Evolutionary conservation across 2,329 filamentous ascomycete species (phyloP).

Genomic region (Colletotrichum sp.): DNA sequence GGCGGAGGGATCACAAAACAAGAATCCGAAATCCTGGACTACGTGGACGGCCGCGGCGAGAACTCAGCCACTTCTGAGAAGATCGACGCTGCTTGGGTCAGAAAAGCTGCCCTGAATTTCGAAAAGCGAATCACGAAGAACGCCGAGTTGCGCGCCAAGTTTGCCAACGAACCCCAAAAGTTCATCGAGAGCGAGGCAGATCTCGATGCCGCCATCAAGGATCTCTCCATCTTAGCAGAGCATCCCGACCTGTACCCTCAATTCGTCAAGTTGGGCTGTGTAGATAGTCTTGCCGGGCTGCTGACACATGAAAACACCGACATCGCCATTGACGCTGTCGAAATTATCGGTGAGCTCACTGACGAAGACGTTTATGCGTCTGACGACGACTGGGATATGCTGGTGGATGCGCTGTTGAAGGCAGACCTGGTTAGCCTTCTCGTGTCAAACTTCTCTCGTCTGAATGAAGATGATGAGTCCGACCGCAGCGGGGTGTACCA

Average conservation of each 20-base stretch:
- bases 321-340: slow-evolving; percentile 88
- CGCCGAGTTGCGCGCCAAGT: slow-evolving; percentile 84
- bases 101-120: slow-evolving; percentile 80
- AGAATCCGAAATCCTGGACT: slow-evolving; percentile 86
- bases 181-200: slow-evolving; percentile 89
- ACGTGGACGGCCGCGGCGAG: slow-evolving; percentile 65
- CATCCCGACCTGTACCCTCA: slow-evolving; percentile 84
- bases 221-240: slow-evolving; percentile 84
- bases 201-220: slow-evolving; percentile 86
- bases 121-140: slow-evolving; percentile 93
- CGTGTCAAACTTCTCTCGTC: slow-evolving; percentile 76
- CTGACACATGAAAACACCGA: slow-evolving; percentile 96
- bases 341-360: slow-evolving; percentile 88
- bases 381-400: slow-evolving; percentile 78
- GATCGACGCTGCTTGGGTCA: slow-evolving; percentile 84
- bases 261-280: slow-evolving; percentile 77
- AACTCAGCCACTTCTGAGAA: slow-evolving; percentile 64
- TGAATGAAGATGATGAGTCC: slow-evolving; percentile 75
- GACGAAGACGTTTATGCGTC: slow-evolving; percentile 90
- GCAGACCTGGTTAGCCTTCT: slow-evolving; percentile 78
- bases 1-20: slow-evolving; percentile 85
- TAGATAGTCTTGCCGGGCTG: slow-evolving; percentile 76
- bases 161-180: slow-evolving; percentile 79
- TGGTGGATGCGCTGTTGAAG: slow-evolving; percentile 72
- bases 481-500: slow-evolving; percentile 90